Conservation (phyloP, 768 basidiomycete species). For the Lepiota subincarnata region DNA sequence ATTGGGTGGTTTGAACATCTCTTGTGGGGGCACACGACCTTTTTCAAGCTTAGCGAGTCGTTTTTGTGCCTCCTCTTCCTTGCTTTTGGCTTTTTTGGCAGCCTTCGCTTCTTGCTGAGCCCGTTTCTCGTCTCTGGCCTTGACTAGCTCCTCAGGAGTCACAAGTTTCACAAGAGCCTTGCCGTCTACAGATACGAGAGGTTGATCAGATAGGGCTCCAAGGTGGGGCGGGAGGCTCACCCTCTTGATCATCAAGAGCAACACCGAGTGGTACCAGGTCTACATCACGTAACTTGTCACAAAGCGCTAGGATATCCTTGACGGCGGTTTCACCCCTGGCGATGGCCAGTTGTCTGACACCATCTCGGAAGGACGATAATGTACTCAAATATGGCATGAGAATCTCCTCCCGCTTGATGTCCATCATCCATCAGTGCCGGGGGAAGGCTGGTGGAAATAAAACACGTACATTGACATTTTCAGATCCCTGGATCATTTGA, state of each 20-base stretch:
- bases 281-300: slow-evolving; percentile 84
- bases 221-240: slow-evolving; percentile 32
- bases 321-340: slow-evolving; percentile 58
- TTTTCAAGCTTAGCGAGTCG: slow-evolving; percentile 79
- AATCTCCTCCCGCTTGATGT: slow-evolving; percentile 68
- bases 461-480: slow-evolving; percentile 48
- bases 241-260: slow-evolving; percentile 95
- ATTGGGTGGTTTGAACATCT: slow-evolving; percentile 84
- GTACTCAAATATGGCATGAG: slow-evolving; percentile 86
- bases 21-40: slow-evolving; percentile 67
- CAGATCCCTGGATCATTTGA: slow-evolving; percentile 44
- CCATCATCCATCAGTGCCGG: slow-evolving; percentile 12
- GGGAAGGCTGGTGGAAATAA: slow-evolving; percentile 1
- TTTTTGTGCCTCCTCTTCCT: slow-evolving; percentile 62
- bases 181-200: slow-evolving; percentile 57
- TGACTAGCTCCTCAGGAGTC: slow-evolving; percentile 74
- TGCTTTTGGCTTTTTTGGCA: slow-evolving; percentile 70
- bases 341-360: slow-evolving; percentile 80
- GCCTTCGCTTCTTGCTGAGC: slow-evolving; percentile 70
- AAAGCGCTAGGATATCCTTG: slow-evolving; percentile 80
- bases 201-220: slow-evolving; percentile 6
- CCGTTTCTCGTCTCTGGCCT: slow-evolving; percentile 84
- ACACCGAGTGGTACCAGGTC: slow-evolving; percentile 94
- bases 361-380: slow-evolving; percentile 89
- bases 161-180: slow-evolving; percentile 92